Conservation (phyloP, 164 flowering plant genomes). For the Macadamia tetraphylla region DNA sequence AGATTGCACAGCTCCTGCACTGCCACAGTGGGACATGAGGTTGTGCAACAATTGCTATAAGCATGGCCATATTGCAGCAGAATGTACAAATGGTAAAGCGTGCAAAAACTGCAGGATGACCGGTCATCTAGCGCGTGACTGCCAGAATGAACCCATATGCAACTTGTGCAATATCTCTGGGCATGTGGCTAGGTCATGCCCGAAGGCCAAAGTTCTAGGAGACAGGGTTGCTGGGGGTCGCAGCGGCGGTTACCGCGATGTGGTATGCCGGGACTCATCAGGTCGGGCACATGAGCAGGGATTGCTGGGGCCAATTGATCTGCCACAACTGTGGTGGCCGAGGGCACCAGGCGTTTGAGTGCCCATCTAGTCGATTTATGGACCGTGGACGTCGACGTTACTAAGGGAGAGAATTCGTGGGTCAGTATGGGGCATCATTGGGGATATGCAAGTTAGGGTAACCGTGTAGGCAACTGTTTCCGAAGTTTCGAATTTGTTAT, state of each 20-base stretch:
- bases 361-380: constrained; percentile 58
- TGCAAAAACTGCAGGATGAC: constrained; percentile 76
- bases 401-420: not conserved
- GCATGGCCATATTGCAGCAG: constrained; percentile 66
- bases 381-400: constrained; percentile 33
- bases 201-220: constrained; percentile 24
- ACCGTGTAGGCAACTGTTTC: no score
- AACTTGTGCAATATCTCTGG: constrained; percentile 54
- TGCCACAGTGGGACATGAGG: constrained; percentile 56
- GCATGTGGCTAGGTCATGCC: constrained; percentile 48
- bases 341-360: constrained; percentile 75
- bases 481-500: no score
- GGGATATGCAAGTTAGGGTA: no score
- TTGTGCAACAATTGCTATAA: constrained; percentile 73
- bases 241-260: constrained; percentile 36
- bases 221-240: constrained; percentile 30
- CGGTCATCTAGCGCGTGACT: constrained; percentile 54
- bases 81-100: constrained; percentile 67
- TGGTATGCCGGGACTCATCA: constrained; percentile 56
- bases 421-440: no score
- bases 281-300: constrained; percentile 76
- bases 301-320: constrained; percentile 53
- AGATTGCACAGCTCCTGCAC: constrained; percentile 45
- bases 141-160: constrained; percentile 51
- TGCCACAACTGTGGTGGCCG: constrained; percentile 91